Base-by-base conservation (phyloP, 768 basidiomycete species). In the Tricholoma saponaceum region DNA sequence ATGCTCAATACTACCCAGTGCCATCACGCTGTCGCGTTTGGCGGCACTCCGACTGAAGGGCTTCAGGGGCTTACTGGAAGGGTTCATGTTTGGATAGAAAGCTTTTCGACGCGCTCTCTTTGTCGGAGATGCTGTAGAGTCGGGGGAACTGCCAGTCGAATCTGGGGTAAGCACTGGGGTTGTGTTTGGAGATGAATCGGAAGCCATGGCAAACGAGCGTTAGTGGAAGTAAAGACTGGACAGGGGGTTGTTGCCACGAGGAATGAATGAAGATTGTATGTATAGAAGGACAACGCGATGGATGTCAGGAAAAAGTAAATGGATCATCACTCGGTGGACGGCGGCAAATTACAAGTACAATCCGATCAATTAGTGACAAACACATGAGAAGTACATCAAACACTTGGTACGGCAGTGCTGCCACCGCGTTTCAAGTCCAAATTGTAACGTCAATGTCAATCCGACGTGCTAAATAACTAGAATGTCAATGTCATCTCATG, bases 1-100 rank as follows among this genome's bases (percentile, higher is more conserved):
- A 69, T 97, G 92, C 68, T 96, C 90, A 63, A 98, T 98, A 68
- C 92, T 94, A n/a, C 95, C 95, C 16, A 98, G 74, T 0, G 92
- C 85, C 85, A 95, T 89, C 18, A 98, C 95, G 64, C 90, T 93
- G 70, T 93, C 91, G 43, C 95, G 84, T 73, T 95, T 96, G 4
- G 92, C 92, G 0, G 95, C 95, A 59, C 90, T 92, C 60, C 89
- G 78, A 64, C 89, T 90, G 79, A 95, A 95, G 1, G 92, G 90
- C 62, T 93, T 94, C 70, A 83, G 78, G 0, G 82, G 83, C 67
- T 90, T 92, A 69, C 86, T 88, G 12, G 77, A 67, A 7, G 86
- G 76, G 68, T 85, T 88, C 66, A 83, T 72, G 70, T 87, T 85
- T 0, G 90, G 89, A 66, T 93, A 93, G 66, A 89, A 85, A 3